A percentile compares a stretch with the other conserved stretches of the same genome.
These are phyloP conservation scores for Annona squamosa DNA, from an alignment of 164 flowering plant genomes.

Conservation along the genomic window DNA sequence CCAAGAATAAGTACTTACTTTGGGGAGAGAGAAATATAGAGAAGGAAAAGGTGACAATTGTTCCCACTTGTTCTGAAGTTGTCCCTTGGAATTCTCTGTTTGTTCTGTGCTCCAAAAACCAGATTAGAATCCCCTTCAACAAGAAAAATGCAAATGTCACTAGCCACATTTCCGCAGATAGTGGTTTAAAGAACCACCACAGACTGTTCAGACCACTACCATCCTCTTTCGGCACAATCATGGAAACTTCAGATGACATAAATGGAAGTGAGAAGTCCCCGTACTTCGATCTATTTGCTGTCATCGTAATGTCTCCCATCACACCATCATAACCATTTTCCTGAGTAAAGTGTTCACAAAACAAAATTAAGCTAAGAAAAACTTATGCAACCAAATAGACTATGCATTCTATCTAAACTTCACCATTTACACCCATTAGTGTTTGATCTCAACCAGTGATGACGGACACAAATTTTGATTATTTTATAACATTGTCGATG, in stretches of 20 bases:
- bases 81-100: slow-evolving; percentile 7
- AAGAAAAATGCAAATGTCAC: neutral
- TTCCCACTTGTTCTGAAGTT: slow-evolving; percentile 2
- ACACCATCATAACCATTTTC: slow-evolving; percentile 5
- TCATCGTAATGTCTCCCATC: slow-evolving; percentile 16
- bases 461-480: neutral
- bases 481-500: too few species aligned
- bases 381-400: neutral
- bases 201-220: neutral
- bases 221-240: slow-evolving; percentile 32
- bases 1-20: slow-evolving; percentile 10
- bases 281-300: slow-evolving; percentile 25
- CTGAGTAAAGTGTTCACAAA: neutral
- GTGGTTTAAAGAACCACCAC: slow-evolving; percentile 9
- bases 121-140: slow-evolving; percentile 6
- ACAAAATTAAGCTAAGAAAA: neutral
- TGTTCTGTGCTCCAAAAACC: slow-evolving; percentile 10
- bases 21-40: slow-evolving; percentile 6
- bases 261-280: slow-evolving; percentile 42
- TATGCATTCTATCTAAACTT: neutral
- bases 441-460: neutral
- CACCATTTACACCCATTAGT: neutral
- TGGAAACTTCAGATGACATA: slow-evolving; percentile 30
- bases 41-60: slow-evolving; percentile 1
- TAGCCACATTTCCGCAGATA: slow-evolving; percentile 6